A percentile compares a stretch with the other conserved stretches of the same genome.
phyloP scores from a whole-genome alignment of 2,329 filamentous ascomycete genomes.

The Trichoderma atroviride region DNA sequence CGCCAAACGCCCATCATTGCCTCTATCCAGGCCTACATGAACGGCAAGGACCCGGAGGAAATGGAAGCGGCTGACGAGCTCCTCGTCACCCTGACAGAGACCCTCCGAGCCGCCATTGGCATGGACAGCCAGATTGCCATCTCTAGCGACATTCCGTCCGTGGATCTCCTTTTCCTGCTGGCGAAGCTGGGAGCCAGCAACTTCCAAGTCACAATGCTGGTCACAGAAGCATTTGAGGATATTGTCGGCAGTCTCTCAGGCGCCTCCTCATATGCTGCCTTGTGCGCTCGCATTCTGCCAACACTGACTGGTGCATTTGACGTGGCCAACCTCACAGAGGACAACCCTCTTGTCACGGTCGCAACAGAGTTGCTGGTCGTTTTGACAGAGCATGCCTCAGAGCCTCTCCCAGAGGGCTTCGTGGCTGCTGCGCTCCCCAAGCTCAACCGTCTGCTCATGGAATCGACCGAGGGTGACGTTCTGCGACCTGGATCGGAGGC shows the following conservation, averaged over 20 bases:
- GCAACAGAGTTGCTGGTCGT: conserved; percentile 83
- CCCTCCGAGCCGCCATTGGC: conserved; percentile 78
- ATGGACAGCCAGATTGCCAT: conserved; percentile 77
- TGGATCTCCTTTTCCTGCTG: conserved; percentile 84
- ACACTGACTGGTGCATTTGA: conserved; percentile 88
- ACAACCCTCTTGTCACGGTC: conserved; percentile 81
- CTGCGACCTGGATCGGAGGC: conserved; percentile 83
- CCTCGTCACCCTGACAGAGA: conserved; percentile 85
- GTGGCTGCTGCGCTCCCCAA: conserved; percentile 86
- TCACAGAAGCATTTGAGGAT: conserved; percentile 90
- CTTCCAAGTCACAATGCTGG: conserved; percentile 85
- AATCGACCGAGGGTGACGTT: conserved; percentile 83
- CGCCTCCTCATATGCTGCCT: conserved; percentile 69
- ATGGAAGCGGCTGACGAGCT: conserved; percentile 89
- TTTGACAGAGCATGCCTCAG: conserved; percentile 78
- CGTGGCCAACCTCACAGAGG: conserved; percentile 80
- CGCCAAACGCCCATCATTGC: conserved; percentile 63
- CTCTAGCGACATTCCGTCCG: conserved; percentile 69
- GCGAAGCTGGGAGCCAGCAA: conserved; percentile 87
- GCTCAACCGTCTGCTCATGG: conserved; percentile 78
- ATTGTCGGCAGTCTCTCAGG: conserved; percentile 72
- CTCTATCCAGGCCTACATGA: conserved; percentile 74
- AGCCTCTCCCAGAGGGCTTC: conserved; percentile 85
- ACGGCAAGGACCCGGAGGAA: conserved; percentile 77
- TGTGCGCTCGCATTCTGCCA: conserved; percentile 86